Base-by-base conservation (phyloP, 1,284 basidiomycete species). In the Leccinum laetum region DNA sequence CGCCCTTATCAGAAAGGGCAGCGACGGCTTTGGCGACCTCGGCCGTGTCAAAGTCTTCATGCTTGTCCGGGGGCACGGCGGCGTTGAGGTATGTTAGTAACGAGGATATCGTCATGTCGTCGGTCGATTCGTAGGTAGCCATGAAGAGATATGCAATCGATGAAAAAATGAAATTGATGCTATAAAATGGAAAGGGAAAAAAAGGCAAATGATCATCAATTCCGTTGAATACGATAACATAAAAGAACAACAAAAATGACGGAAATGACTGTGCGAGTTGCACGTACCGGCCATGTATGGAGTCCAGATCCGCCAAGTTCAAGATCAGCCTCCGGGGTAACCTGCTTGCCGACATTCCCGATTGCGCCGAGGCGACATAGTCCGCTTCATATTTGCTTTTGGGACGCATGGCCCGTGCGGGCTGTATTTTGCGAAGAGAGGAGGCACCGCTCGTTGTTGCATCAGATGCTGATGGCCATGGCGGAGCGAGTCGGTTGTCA, bases 21-120 rank as follows among this genome's bases (percentile, higher is more conserved):
- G 78, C 83, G n/a, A 84, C 85, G 11, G 83, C 84, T 65, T 83
- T 83, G 11, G 83, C 84, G 11, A 92, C 88, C 76, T 92, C 90
- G 2, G 81, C 81, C 11, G 88, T 90, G 73, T 92, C 90, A 67
- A 90, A 92, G 68, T 92, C 90, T 77, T 91, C 90, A 73, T 91
- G 86, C 75, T 91, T 92, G 74, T 91, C 90, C 13, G 79, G 80
- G 3, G 89, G 90, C 80, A 91, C 84, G 8, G 88, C 88, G 2
- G 89, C 86, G 70, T 92, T 92, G 63, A 92, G 80, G 73, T 90
- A 91, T 6, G 86, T 83, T 55, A 92, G 79, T 18, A 92, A 78
- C 14, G 86, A 78, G 3, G 87, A 87, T 69, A 92, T 84, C 14
- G 84, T 85, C 77, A 92, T 79, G 65, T 90, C 87, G 73, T 92